phyloP scores from a whole-genome alignment of 108 stramenopile species.

The Craspedostauros australis region DNA sequence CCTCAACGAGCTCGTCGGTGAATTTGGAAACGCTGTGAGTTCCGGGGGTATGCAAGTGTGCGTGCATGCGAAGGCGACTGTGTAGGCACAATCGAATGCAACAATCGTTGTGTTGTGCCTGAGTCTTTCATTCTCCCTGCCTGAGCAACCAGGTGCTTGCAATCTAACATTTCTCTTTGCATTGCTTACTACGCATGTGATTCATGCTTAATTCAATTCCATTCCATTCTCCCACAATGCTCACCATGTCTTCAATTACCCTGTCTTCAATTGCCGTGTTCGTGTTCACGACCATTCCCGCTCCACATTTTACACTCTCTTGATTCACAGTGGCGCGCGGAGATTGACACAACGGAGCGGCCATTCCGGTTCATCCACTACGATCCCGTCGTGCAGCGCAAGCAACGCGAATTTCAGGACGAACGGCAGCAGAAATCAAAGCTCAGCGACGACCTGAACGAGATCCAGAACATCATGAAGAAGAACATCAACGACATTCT shows the following conservation, averaged over 20 bases:
- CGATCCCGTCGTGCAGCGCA: conserved; percentile 91
- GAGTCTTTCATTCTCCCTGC: too few species aligned
- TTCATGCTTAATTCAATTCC: too few species aligned
- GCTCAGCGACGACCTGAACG: conserved; percentile 91
- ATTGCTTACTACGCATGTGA: background rate
- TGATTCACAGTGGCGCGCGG: conserved; percentile 31
- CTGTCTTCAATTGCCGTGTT: too few species aligned
- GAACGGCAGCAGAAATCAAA: conserved; percentile 70
- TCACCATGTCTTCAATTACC: too few species aligned
- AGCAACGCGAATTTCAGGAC: conserved; percentile 89
- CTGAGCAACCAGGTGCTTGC: background rate
- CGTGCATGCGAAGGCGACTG: too few species aligned
- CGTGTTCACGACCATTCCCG: background rate
- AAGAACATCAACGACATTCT: conserved; percentile 89
- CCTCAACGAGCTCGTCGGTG: conserved; percentile 67
- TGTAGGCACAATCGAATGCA: too few species aligned
- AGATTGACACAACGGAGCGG: conserved; percentile 77
- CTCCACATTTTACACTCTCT: background rate
- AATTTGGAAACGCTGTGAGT: conserved; percentile 73
- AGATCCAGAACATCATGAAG: conserved; percentile 95
- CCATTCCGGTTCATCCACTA: conserved; percentile 90
- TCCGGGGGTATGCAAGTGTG: too few species aligned
- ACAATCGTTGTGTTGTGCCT: too few species aligned
- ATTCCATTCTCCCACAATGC: too few species aligned
- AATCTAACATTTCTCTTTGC: conserved; percentile 3